Evolutionary conservation across 1,284 basidiomycete genomes (phyloP).

Genomic region (Malassezia japonica): DNA sequence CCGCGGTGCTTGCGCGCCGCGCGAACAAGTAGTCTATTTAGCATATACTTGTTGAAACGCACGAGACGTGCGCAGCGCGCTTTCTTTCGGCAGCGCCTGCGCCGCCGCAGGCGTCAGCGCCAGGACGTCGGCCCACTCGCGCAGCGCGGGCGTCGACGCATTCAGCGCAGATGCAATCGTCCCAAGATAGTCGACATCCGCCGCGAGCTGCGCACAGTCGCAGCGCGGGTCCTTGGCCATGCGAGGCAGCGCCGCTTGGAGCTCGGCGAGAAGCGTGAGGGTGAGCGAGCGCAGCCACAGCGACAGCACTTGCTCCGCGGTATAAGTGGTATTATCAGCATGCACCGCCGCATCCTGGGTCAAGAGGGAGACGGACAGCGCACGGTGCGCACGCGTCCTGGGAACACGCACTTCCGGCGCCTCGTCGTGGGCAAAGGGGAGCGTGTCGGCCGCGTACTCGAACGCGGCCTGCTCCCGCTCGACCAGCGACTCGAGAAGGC

Average conservation of each 20-base stretch:
- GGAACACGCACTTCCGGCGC: background rate
- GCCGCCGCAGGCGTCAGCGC: background rate
- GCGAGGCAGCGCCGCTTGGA: conserved; percentile 56
- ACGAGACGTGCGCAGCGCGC: background rate
- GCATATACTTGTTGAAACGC: no score
- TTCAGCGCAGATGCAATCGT: conserved; percentile 84
- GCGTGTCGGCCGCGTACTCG: background rate
- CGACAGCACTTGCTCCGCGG: conserved; percentile 61
- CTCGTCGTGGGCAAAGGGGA: conserved; percentile 13
- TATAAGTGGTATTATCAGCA: background rate
- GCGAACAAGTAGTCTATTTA: no score
- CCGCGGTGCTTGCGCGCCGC: conserved; percentile 23
- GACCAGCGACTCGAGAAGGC: conserved; percentile 86
- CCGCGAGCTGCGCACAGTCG: conserved; percentile 72
- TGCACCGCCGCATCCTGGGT: background rate
- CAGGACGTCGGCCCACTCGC: conserved; percentile 14
- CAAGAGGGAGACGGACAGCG: conserved; percentile 6
- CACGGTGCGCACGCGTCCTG: background rate
- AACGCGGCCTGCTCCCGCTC: conserved; percentile 70
- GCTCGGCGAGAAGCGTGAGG: conserved; percentile 60
- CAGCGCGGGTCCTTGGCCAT: conserved; percentile 53
- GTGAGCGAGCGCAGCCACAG: conserved; percentile 71
- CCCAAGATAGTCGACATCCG: conserved; percentile 74
- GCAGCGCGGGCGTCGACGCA: conserved; percentile 14
- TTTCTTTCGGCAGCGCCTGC: background rate